A percentile compares a stretch with the other conserved stretches of the same genome.
Conservation (phyloP, 1,139 yeast genomes). For the Pichia sp. region DNA sequence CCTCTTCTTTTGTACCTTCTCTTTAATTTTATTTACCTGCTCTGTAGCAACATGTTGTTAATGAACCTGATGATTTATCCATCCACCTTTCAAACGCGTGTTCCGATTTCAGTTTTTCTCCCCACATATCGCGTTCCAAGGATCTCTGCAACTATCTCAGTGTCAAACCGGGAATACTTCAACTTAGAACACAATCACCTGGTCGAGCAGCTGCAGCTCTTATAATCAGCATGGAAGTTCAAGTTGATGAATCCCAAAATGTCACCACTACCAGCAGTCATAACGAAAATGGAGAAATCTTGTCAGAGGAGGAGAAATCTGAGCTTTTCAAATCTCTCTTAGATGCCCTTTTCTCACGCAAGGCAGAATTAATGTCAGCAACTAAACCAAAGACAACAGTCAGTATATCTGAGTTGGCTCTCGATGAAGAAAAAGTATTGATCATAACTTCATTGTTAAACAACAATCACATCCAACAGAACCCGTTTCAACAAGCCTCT, state of each 20-base stretch:
- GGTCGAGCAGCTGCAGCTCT: too few relatives aligned
- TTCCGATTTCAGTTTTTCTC: too few relatives aligned
- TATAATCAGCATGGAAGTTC: too few relatives aligned
- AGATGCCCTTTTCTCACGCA: neutral
- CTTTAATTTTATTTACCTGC: neutral
- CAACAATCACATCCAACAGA: neutral
- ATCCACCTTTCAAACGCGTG: neutral
- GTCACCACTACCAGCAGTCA: neutral
- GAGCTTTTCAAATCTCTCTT: neutral
- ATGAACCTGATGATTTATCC: neutral
- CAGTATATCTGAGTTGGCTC: neutral
- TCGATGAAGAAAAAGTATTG: neutral
- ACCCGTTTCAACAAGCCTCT: neutral
- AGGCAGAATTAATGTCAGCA: neutral
- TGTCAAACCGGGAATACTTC: too few relatives aligned
- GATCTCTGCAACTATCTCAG: too few relatives aligned
- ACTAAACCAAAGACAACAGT: neutral
- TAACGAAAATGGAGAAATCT: neutral
- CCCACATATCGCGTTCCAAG: too few relatives aligned
- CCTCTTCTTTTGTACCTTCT: neutral
- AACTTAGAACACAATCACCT: too few relatives aligned
- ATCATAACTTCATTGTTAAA: conserved; percentile 4
- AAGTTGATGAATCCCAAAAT: too few relatives aligned
- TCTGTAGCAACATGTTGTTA: neutral
- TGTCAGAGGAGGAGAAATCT: conserved; percentile 1